A percentile compares a stretch with the other conserved stretches of the same genome.
Evolutionary conservation across 2,329 filamentous ascomycete species (phyloP).

Genomic region (Chrysoporthe deuterocubensis): DNA sequence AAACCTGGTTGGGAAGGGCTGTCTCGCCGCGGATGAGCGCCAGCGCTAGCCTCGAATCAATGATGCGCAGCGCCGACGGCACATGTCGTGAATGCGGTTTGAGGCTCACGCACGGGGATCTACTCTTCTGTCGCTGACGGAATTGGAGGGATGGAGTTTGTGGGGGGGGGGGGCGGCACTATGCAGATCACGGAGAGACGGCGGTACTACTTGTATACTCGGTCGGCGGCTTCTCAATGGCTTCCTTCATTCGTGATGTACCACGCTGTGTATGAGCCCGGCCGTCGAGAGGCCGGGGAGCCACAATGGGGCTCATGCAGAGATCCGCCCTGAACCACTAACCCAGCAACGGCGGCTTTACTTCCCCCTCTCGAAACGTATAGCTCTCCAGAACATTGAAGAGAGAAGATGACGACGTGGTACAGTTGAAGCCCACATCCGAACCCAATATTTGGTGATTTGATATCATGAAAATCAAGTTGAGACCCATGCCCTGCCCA

Average conservation of each 20-base stretch:
- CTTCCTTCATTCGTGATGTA: neutral
- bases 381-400: conserved; percentile 3
- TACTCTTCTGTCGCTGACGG: no score
- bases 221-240: neutral
- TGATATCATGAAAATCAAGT: conserved; percentile 25
- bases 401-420: conserved; percentile 13
- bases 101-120: neutral
- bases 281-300: no score
- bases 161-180: no score
- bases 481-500: neutral
- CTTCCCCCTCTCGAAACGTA: neutral
- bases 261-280: neutral
- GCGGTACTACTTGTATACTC: no score
- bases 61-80: neutral
- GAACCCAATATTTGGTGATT: conserved; percentile 12
- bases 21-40: neutral
- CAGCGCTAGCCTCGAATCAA: neutral
- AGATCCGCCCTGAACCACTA: neutral
- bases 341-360: neutral
- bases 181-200: no score
- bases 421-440: conserved; percentile 12
- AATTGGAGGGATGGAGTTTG: no score
- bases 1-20: neutral
- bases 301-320: neutral
- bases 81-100: neutral